Conservation (phyloP, 805 yeast species). For the Sugiyamaella boreocaroliniensis region DNA sequence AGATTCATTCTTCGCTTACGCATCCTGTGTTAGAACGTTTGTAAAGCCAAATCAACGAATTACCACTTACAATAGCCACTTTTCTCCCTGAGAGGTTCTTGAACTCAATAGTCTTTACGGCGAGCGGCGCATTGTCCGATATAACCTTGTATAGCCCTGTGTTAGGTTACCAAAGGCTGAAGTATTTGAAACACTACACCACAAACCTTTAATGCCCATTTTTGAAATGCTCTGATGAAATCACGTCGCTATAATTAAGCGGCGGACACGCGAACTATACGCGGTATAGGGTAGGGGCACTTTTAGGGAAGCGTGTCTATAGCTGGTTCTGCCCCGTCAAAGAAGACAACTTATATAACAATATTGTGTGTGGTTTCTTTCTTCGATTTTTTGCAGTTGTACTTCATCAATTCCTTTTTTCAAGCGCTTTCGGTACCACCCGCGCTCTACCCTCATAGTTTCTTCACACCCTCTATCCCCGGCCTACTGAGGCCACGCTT, state of each 20-base stretch:
- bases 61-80: constrained; percentile 66
- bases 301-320: neutral
- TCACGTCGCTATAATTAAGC: neutral
- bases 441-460: no score
- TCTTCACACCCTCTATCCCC: no score
- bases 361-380: no score
- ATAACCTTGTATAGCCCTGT: constrained; percentile 78
- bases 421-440: no score
- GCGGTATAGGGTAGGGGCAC: neutral
- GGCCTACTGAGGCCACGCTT: neutral
- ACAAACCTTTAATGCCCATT: constrained; percentile 32
- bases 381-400: no score
- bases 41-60: constrained; percentile 11
- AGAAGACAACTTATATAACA: no score
- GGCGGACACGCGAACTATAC: neutral
- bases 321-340: no score
- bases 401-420: no score
- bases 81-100: constrained; percentile 86
- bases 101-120: constrained; percentile 71
- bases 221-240: neutral
- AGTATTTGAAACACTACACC: neutral
- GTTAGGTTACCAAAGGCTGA: neutral
- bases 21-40: constrained; percentile 19
- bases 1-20: constrained; percentile 19
- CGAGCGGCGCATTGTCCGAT: constrained; percentile 81